Base-by-base conservation (phyloP, 768 basidiomycete species). In the Kwoniella bestiolae region DNA sequence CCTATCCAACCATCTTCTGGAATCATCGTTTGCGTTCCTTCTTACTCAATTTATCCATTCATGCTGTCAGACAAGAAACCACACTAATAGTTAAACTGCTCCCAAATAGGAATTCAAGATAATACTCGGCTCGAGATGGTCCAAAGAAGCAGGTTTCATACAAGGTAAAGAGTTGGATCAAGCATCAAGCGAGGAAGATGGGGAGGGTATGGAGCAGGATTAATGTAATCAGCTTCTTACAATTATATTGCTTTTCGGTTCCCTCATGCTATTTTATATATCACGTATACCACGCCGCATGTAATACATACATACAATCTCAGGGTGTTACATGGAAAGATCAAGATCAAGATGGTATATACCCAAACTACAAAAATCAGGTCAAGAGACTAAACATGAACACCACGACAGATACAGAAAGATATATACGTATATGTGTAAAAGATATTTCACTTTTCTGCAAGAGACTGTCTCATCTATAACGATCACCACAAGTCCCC, bases 51-150 rank as follows among this genome's bases (percentile, higher is more conserved):
- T 41, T 18, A 8, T 41, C 23, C 4, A 49, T 32, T 26, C 46
- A 6, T 47, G 56, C 11, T 11, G 8, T 6, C n/a, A 47, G 23
- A 9, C 6, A 47, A 47, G 46, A 9, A 12, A 8, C 11, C n/a
- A 28, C 14, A 21, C 45, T 47, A 21, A 47, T 47, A 26, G 26
- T 25, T 38, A 68, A 46, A 63, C 25, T 23, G 26, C 56, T 6
- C 7, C 12, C 14, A 12, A 25, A 5, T 56, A 81, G 80, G 74
- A 78, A 61, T 81, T 81, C 73, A 74, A 71, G 41, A 77, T 81
- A 63, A 64, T 66, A 49, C 70, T 81, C 18, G 80, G 80, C 14
- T 72, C 71, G 14, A 67, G 74, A 46, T 81, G 80, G 80, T 70
- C 77, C 6, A 76, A 77, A 49, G 75, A 67, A 25, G 70, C 59